Evolutionary conservation across 202 grass and related monocot species (phyloP).

Genomic region (Zoysia matrella): DNA sequence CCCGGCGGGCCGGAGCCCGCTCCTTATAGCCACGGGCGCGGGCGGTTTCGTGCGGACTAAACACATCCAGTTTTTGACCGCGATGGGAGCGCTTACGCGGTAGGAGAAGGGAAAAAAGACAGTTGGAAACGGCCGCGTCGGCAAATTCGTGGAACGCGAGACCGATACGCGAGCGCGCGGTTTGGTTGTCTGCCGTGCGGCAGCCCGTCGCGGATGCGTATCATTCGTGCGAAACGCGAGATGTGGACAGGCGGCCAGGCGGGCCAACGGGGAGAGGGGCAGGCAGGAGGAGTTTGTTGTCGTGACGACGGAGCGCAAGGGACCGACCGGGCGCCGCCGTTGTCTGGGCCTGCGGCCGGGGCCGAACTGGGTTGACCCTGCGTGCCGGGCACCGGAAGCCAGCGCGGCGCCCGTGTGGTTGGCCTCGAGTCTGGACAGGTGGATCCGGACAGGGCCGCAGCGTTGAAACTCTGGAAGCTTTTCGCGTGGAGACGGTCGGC

Average conservation of each 20-base stretch:
- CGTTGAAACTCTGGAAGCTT: background rate
- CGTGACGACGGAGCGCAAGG: background rate
- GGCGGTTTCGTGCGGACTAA: background rate
- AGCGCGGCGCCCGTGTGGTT: background rate
- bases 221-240: background rate
- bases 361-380: background rate
- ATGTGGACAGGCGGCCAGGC: background rate
- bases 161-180: too few relatives aligned
- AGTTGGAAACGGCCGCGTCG: background rate
- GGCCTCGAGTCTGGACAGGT: background rate
- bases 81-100: background rate
- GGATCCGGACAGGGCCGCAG: background rate
- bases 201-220: background rate
- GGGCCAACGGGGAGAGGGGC: background rate
- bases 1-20: background rate
- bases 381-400: background rate
- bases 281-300: background rate
- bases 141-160: conserved; percentile 2
- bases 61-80: background rate
- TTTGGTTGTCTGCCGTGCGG: background rate
- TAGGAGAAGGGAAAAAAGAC: background rate
- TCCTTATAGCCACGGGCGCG: conserved; percentile 42
- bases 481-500: background rate
- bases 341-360: background rate
- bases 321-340: background rate